Percentiles rank a stretch among this genome's conserved stretches.
These are phyloP conservation scores for Phaeophleospora eucalypticola DNA, from an alignment of 2,329 filamentous ascomycete species.

Conservation along the genomic window DNA sequence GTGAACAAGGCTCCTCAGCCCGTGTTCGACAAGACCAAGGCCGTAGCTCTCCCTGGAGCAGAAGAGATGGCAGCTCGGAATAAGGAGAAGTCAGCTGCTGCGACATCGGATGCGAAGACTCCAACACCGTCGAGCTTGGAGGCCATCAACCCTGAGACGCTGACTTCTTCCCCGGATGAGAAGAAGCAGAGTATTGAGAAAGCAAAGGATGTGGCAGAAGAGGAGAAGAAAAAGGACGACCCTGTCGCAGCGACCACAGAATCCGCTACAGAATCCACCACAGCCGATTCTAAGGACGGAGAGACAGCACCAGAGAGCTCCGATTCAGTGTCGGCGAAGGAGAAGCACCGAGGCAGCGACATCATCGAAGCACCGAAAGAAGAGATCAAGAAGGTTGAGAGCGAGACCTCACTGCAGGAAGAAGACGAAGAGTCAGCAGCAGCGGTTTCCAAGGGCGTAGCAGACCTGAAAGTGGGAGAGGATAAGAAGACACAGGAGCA, in stretches of 20 bases:
- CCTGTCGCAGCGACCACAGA: background rate
- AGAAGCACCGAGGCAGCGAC: conserved; percentile 14
- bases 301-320: conserved; percentile 11
- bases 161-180: conserved; percentile 22
- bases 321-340: conserved; percentile 20
- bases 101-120: background rate
- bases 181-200: conserved; percentile 26
- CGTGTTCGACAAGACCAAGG: conserved; percentile 19
- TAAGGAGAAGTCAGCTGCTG: conserved; percentile 4
- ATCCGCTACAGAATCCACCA: background rate
- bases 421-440: conserved; percentile 6
- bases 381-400: conserved; percentile 18
- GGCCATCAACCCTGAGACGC: conserved; percentile 23
- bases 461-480: conserved; percentile 16
- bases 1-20: conserved; percentile 23
- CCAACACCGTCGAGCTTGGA: conserved; percentile 8
- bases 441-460: conserved; percentile 13
- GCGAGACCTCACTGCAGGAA: conserved; percentile 5
- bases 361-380: conserved; percentile 11
- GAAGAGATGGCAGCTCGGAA: conserved; percentile 29
- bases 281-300: background rate
- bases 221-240: background rate
- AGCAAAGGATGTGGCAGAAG: conserved; percentile 12
- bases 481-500: conserved; percentile 26
- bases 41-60: conserved; percentile 29